Base-by-base conservation (phyloP, 306 rosid genomes). In the apple (Malus domestica) region DNA sequence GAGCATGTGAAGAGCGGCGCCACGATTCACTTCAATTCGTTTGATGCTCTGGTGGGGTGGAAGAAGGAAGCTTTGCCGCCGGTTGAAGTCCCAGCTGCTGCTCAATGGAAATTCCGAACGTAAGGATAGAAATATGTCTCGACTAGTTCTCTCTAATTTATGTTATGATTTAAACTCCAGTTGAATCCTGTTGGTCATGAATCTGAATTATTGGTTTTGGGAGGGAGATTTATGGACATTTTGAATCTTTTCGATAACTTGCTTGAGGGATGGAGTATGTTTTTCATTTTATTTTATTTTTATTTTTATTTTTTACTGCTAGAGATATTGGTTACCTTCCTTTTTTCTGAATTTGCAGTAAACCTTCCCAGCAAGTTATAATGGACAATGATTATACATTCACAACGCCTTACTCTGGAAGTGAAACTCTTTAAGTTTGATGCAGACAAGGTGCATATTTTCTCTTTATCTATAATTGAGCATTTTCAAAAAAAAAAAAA, bases 71-170 rank as follows among this genome's bases (percentile, higher is more conserved):
- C 96, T 14, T 84, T 92, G 88, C 99, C 96, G 0, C 97, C 99
- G 0, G 97, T 95, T 77, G 97, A 95, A 74, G 99, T 95, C 77
- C 99, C 97, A 19, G 99, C 99, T 3, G 99, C 99, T 12, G 99
- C 96, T 51, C 64, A 95, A 78, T 95, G 99, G 99, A 95, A 95
- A 81, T 95, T 95, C 80, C 83, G 99, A 80, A 75, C 93, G 99
- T 88, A 76, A 54, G 64, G 49, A 12, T 11, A 11, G 64, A 57
- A 23, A n/a, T 55, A 16, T 72, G 3, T 62, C 18, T 32, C 29
- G 64, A 2, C 11, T 70, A 29, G 19, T n/a, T 35, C 40, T 66
- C 52, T 63, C 40, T 25, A 11, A 5, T 22, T 64, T 27, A 35
- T 64, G 42, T 5, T 72, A 23, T 55, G 30, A 23, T 51, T 38